Conservation (phyloP, 2,329 filamentous ascomycete genomes). For the Aspergillus ibericus region DNA sequence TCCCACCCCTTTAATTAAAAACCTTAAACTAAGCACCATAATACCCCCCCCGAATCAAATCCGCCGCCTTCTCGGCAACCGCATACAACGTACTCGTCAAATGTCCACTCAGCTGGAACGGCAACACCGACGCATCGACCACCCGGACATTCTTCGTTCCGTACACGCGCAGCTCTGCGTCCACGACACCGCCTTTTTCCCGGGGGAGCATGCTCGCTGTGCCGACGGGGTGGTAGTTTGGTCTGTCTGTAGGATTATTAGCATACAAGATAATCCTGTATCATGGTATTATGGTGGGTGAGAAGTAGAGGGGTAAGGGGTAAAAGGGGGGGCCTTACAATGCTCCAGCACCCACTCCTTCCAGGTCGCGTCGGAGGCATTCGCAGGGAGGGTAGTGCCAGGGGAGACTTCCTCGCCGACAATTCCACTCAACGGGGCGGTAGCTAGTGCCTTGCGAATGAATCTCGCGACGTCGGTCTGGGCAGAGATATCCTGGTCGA, state of each 20-base stretch:
- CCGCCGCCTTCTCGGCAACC: slow-evolving; percentile 14
- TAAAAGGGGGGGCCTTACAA: no score
- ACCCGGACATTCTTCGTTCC: slow-evolving; percentile 15
- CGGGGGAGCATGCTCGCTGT: slow-evolving; percentile 10
- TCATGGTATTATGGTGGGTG: no score
- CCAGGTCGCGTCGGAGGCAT: slow-evolving; percentile 25
- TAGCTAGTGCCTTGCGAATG: slow-evolving; percentile 3
- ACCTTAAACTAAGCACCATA: not conserved
- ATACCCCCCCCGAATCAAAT: slow-evolving; percentile 6
- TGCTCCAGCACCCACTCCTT: slow-evolving; percentile 23
- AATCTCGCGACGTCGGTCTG: slow-evolving; percentile 24
- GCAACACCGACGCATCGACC: slow-evolving; percentile 17
- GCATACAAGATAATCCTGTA: no score
- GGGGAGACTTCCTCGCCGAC: slow-evolving; percentile 26
- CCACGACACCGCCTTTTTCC: slow-evolving; percentile 7
- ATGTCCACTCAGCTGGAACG: slow-evolving; percentile 16
- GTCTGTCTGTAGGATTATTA: not conserved
- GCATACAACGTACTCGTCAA: slow-evolving; percentile 17
- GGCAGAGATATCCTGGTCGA: slow-evolving; percentile 20
- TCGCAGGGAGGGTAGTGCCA: slow-evolving; percentile 20
- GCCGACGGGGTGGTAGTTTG: slow-evolving; percentile 10
- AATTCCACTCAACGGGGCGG: slow-evolving; percentile 9
- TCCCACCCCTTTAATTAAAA: no score
- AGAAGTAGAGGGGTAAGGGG: no score
- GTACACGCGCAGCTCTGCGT: slow-evolving; percentile 1